Conservation (phyloP, 768 basidiomycete species). For the Lentinus tigrinus region DNA sequence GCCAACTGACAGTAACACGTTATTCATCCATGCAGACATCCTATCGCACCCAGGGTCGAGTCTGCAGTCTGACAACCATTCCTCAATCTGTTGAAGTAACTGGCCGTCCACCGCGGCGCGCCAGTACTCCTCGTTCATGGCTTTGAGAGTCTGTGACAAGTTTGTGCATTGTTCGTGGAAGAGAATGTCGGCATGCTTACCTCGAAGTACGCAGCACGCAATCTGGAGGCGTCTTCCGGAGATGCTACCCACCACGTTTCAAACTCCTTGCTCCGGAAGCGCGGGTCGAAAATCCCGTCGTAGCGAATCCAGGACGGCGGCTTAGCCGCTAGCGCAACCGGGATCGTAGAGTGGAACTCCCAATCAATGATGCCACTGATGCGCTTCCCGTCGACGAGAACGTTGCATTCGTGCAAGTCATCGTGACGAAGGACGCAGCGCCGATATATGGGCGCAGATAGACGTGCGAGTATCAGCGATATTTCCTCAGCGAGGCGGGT, state of each 20-base stretch:
- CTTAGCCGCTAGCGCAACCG: slow-evolving; percentile 24
- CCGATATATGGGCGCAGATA: neutral
- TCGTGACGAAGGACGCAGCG: slow-evolving; percentile 22
- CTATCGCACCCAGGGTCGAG: too few relatives aligned
- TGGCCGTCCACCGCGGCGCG: neutral
- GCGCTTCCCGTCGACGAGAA: slow-evolving; percentile 18
- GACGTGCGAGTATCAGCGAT: neutral
- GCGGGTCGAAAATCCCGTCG: slow-evolving; percentile 20
- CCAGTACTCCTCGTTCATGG: neutral
- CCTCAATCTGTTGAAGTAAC: neutral
- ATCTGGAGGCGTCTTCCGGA: slow-evolving; percentile 1
- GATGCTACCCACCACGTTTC: slow-evolving; percentile 1
- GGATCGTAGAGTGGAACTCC: slow-evolving; percentile 21
- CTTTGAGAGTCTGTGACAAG: neutral
- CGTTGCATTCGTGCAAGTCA: slow-evolving; percentile 13
- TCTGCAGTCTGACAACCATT: neutral
- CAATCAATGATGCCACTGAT: slow-evolving; percentile 25
- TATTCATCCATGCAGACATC: too few relatives aligned
- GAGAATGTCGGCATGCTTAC: neutral
- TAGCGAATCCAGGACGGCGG: slow-evolving; percentile 26
- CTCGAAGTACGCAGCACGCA: slow-evolving; percentile 6
- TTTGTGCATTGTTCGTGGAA: neutral
- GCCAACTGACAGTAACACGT: too few relatives aligned
- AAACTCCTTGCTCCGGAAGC: neutral
- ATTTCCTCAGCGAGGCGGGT: neutral